Percentiles rank a stretch among this genome's conserved stretches.
Evolutionary conservation across 345 rosid genomes (phyloP).

Genomic region (Combretum micranthum): DNA sequence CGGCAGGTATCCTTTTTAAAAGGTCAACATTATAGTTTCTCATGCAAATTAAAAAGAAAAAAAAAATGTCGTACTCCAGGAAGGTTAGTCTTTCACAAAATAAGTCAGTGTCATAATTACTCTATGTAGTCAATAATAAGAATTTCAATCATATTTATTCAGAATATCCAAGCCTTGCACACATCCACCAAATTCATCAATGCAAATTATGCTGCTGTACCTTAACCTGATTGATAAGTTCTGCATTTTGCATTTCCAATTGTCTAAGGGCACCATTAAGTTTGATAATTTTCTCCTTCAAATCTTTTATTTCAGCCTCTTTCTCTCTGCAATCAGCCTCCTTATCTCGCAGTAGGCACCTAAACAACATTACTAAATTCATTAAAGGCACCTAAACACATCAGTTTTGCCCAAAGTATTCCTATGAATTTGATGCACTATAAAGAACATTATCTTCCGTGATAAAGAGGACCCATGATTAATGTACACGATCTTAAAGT

Average conservation of each 20-base stretch:
- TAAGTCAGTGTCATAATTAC: too few species aligned
- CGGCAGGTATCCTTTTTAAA: too few species aligned
- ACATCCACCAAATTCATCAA: neutral
- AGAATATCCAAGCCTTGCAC: neutral
- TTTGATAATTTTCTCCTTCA: slow-evolving; percentile 69
- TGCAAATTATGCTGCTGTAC: slow-evolving; percentile 24
- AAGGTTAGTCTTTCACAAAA: too few species aligned
- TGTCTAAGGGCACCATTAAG: slow-evolving; percentile 49
- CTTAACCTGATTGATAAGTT: slow-evolving; percentile 61
- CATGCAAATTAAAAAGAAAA: too few species aligned
- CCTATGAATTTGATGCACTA: neutral
- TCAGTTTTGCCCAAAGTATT: neutral
- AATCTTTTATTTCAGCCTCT: slow-evolving; percentile 51
- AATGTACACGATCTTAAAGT: too few species aligned
- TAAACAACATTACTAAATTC: slow-evolving; percentile 10
- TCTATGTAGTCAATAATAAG: too few species aligned
- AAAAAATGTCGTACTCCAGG: too few species aligned
- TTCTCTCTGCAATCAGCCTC: slow-evolving; percentile 80
- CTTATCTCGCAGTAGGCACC: slow-evolving; percentile 76
- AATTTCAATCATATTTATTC: neutral
- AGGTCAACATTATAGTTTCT: too few species aligned
- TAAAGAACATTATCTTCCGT: neutral
- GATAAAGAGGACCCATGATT: too few species aligned
- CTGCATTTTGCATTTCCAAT: slow-evolving; percentile 55
- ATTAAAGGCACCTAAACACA: too few species aligned